Evolutionary conservation across 2,329 filamentous ascomycete genomes (phyloP).

Genomic region (Calycina herbarum): DNA sequence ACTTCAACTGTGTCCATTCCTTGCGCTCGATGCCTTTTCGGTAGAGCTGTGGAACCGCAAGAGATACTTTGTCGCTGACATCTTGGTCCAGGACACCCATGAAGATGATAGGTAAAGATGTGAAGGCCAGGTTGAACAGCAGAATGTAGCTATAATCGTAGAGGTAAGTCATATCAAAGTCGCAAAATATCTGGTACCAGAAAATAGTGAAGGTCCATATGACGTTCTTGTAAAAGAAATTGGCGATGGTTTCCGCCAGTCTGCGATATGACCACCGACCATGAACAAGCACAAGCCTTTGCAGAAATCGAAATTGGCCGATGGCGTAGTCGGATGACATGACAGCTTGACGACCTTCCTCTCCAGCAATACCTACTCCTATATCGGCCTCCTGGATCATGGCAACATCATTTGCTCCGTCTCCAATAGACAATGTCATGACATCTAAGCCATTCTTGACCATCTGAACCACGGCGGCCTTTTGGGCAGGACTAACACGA

Average conservation of each 20-base stretch:
- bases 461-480: slow-evolving; percentile 94
- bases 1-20: slow-evolving; percentile 95
- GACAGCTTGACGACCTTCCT: slow-evolving; percentile 87
- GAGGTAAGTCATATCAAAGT: slow-evolving; percentile 94
- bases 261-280: slow-evolving; percentile 96
- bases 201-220: slow-evolving; percentile 96
- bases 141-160: slow-evolving; percentile 98
- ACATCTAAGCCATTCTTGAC: slow-evolving; percentile 94
- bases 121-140: slow-evolving; percentile 95
- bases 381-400: slow-evolving; percentile 98
- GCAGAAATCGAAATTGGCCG: slow-evolving; percentile 87
- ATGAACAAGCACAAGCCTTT: slow-evolving; percentile 83
- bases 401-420: slow-evolving; percentile 93
- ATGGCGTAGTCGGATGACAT: slow-evolving; percentile 98
- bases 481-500: slow-evolving; percentile 93
- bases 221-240: slow-evolving; percentile 99
- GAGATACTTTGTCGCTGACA: slow-evolving; percentile 87
- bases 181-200: slow-evolving; percentile 95
- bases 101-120: slow-evolving; percentile 88
- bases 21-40: slow-evolving; percentile 91
- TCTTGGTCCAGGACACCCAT: slow-evolving; percentile 98
- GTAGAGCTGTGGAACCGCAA: slow-evolving; percentile 94
- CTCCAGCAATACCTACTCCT: slow-evolving; percentile 92
- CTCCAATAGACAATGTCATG: slow-evolving; percentile 91
- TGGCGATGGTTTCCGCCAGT: slow-evolving; percentile 89